phyloP scores from a whole-genome alignment of 2,329 filamentous ascomycete genomes.

The Pseudogymnoascus sp. region DNA sequence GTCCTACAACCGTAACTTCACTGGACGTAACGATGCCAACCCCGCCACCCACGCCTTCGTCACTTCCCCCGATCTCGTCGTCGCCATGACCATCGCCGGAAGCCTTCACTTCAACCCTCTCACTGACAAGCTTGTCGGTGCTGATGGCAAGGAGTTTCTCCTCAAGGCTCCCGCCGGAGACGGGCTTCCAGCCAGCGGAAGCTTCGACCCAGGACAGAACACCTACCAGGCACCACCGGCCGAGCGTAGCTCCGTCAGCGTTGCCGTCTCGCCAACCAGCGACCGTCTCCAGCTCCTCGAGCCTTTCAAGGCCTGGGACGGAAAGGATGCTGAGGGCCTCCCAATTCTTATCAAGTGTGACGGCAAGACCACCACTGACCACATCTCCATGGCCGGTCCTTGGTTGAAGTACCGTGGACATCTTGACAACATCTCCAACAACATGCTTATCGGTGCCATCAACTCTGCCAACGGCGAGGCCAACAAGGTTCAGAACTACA shows the following conservation, averaged over 20 bases:
- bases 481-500: conserved; percentile 93
- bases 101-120: conserved; percentile 90
- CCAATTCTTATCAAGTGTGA: conserved; percentile 94
- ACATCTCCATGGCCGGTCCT: conserved; percentile 94
- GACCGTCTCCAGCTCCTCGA: conserved; percentile 90
- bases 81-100: conserved; percentile 77
- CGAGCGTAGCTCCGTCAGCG: conserved; percentile 63
- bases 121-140: conserved; percentile 84
- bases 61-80: conserved; percentile 81
- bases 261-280: conserved; percentile 78
- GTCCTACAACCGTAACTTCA: conserved; percentile 99
- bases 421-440: conserved; percentile 99
- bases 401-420: conserved; percentile 99
- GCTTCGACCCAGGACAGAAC: conserved; percentile 80
- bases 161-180: conserved; percentile 72
- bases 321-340: conserved; percentile 75
- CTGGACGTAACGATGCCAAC: conserved; percentile 93
- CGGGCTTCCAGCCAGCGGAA: conserved; percentile 66
- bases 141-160: conserved; percentile 93
- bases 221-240: conserved; percentile 93
- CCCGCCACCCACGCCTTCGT: conserved; percentile 91
- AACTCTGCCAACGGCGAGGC: conserved; percentile 94
- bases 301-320: conserved; percentile 83
- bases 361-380: conserved; percentile 95
- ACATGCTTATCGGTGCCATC: conserved; percentile 97